Conservation (phyloP, 257 asterid genomes). For the Solanum chmielewskii region DNA sequence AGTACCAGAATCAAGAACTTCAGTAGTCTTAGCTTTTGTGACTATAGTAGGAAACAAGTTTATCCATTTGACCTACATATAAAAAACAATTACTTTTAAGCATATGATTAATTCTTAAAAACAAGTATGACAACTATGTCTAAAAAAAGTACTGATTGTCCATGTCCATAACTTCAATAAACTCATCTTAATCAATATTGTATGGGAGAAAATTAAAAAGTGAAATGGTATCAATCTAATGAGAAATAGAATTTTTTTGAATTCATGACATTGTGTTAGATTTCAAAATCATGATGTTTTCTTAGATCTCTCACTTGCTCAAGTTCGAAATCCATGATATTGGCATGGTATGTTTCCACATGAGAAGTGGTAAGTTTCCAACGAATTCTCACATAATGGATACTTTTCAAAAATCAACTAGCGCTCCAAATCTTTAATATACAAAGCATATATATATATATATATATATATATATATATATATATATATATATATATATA, state of each 20-base stretch:
- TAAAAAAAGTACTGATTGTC: neutral
- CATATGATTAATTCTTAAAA: no score
- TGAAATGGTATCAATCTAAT: neutral
- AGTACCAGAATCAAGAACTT: no score
- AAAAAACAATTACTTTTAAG: no score
- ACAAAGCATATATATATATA: neutral
- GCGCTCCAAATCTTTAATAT: neutral
- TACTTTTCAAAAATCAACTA: neutral
- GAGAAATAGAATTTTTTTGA: neutral
- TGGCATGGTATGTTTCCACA: neutral
- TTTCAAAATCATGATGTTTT: neutral
- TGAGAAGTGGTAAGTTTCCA: neutral
- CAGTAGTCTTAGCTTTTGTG: no score
- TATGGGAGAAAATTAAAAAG: neutral
- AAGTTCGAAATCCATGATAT: neutral
- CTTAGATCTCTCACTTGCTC: neutral
- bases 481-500: no score
- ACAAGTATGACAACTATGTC: no score
- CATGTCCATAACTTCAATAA: neutral
- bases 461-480: no score
- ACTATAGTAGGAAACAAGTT: no score
- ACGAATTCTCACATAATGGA: neutral
- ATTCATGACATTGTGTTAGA: neutral
- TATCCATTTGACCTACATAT: no score
- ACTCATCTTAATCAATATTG: neutral